Conservation (phyloP, 805 yeast species). For the Tetrapisispora taiwanensis region DNA sequence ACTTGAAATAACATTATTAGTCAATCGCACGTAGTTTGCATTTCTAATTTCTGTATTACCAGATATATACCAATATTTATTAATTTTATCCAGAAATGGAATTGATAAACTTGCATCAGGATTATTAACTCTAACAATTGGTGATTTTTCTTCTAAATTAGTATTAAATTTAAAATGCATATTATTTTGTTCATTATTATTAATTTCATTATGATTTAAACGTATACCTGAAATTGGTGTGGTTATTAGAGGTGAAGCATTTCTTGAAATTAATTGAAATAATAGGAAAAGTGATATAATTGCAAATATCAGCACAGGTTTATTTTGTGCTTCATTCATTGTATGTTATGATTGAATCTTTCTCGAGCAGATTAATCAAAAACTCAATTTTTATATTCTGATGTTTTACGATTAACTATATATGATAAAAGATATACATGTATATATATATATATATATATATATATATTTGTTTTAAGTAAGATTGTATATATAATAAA, state of each 20-base stretch:
- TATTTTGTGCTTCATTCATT: not conserved
- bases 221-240: not conserved
- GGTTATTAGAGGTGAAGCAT: not conserved
- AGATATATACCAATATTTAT: constrained; percentile 22
- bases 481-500: too few relatives aligned
- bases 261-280: constrained; percentile 2
- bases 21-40: constrained; percentile 16
- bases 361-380: too few relatives aligned
- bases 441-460: too few relatives aligned
- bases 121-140: constrained; percentile 12
- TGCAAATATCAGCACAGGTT: not conserved
- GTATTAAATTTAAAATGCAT: not conserved
- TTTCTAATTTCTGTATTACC: constrained; percentile 25
- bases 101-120: constrained; percentile 19
- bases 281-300: not conserved
- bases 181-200: not conserved
- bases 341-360: not conserved
- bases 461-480: too few relatives aligned
- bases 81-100: constrained; percentile 25
- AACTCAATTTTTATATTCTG: too few relatives aligned
- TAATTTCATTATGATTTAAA: not conserved
- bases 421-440: too few relatives aligned
- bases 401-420: too few relatives aligned
- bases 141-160: not conserved
- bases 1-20: constrained; percentile 11